Conservation (phyloP, 2,329 filamentous ascomycete genomes). For the Aspergillus ruber region DNA sequence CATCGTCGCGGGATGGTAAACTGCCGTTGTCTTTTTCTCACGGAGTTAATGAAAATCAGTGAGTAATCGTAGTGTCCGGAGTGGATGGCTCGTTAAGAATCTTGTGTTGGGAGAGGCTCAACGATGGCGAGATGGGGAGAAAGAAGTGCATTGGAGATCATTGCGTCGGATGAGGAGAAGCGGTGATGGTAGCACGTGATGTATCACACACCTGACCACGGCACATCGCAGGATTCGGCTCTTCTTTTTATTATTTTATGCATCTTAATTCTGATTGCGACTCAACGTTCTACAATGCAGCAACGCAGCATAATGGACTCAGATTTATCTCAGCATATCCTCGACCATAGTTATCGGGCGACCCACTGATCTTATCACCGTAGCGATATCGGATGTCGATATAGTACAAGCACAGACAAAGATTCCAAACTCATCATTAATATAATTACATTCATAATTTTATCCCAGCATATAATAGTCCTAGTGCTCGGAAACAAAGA, state of each 20-base stretch:
- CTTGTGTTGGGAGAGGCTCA: background rate
- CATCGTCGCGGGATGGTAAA: conserved; percentile 23
- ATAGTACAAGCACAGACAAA: too few relatives aligned
- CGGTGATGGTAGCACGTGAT: conserved; percentile 3
- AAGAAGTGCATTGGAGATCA: background rate
- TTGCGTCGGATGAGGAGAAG: conserved; percentile 3
- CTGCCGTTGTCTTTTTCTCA: background rate
- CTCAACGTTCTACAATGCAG: too few relatives aligned
- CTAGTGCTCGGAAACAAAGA: conserved; percentile 81
- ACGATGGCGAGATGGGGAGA: background rate
- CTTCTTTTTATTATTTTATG: too few relatives aligned
- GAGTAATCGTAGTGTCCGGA: background rate
- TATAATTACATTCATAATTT: background rate
- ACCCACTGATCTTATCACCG: too few relatives aligned
- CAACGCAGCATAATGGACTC: too few relatives aligned
- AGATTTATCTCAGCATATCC: too few relatives aligned
- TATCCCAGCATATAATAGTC: background rate
- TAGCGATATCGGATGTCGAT: too few relatives aligned
- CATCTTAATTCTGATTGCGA: background rate
- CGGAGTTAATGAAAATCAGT: background rate
- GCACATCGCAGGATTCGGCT: background rate
- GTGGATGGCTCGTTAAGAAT: background rate
- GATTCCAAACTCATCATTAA: background rate
- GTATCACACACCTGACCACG: background rate
- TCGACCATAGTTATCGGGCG: too few relatives aligned